phyloP scores from a whole-genome alignment of 1,284 basidiomycete species.

The Athelia psychrophila region DNA sequence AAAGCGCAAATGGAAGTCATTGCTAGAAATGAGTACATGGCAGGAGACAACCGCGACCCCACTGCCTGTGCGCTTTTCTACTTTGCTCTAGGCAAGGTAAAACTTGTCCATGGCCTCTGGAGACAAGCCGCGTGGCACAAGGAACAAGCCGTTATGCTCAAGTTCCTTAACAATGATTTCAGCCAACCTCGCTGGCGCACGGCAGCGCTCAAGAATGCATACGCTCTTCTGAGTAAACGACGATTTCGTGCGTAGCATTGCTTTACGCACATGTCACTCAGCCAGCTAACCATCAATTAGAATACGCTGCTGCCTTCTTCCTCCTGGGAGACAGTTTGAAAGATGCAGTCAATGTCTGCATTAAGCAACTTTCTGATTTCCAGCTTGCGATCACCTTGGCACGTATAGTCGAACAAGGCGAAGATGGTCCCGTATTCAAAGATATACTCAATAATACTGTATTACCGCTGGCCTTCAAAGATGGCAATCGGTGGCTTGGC shows the following conservation, averaged over 20 bases:
- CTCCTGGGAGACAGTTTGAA: conserved; percentile 85
- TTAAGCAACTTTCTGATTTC: conserved; percentile 87
- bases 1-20: conserved; percentile 84
- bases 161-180: conserved; percentile 94
- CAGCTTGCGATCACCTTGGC: conserved; percentile 88
- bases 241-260: conserved; percentile 70
- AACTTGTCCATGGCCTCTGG: conserved; percentile 94
- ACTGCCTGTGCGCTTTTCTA: conserved; percentile 89
- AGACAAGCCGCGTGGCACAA: conserved; percentile 92
- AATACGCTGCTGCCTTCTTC: conserved; percentile 98
- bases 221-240: conserved; percentile 86
- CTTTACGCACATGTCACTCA: background rate
- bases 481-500: conserved; percentile 93
- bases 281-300: conserved; percentile 38
- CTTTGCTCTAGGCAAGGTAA: conserved; percentile 90
- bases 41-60: conserved; percentile 83
- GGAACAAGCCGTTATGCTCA: conserved; percentile 88
- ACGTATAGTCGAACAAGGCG: conserved; percentile 78
- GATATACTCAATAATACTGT: conserved; percentile 74
- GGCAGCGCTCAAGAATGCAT: conserved; percentile 96
- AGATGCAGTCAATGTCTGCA: conserved; percentile 91
- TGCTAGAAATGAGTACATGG: conserved; percentile 91
- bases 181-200: conserved; percentile 83
- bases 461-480: conserved; percentile 79
- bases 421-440: conserved; percentile 76